These are phyloP conservation scores for Acephala macrosclerotiorum DNA, from an alignment of 2,329 filamentous ascomycete species.

Conservation along the genomic window DNA sequence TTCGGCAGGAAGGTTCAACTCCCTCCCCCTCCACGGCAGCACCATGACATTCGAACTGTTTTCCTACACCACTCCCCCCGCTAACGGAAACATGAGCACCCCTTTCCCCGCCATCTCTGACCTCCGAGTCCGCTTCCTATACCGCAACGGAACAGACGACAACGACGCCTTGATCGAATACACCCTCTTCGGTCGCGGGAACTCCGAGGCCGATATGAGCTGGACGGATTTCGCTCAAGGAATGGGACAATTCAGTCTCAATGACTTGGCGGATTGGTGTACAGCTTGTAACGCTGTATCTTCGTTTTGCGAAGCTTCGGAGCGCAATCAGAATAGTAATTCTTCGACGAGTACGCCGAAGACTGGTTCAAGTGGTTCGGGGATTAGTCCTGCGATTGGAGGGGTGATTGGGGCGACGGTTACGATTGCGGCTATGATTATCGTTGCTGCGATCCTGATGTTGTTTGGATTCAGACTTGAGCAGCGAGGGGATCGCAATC, in stretches of 20 bases:
- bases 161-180: slow-evolving; percentile 43
- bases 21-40: slow-evolving; percentile 72
- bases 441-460: slow-evolving; percentile 24
- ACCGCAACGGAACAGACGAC: slow-evolving; percentile 54
- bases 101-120: slow-evolving; percentile 40
- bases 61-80: slow-evolving; percentile 47
- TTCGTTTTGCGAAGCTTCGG: slow-evolving; percentile 38
- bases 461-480: slow-evolving; percentile 40
- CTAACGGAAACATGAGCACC: slow-evolving; percentile 28
- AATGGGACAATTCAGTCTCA: slow-evolving; percentile 36
- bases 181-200: slow-evolving; percentile 42
- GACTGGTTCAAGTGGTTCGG: slow-evolving; percentile 1
- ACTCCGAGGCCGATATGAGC: slow-evolving; percentile 37
- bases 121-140: slow-evolving; percentile 63
- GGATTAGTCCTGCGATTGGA: slow-evolving; percentile 31
- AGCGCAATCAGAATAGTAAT: slow-evolving; percentile 8
- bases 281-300: slow-evolving; percentile 31
- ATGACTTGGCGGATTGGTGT: slow-evolving; percentile 41
- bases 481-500: slow-evolving; percentile 17
- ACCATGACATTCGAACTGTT: slow-evolving; percentile 77
- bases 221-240: slow-evolving; percentile 40
- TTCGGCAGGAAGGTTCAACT: slow-evolving; percentile 54
- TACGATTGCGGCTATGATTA: slow-evolving; percentile 31
- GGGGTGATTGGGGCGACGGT: slow-evolving; percentile 43
- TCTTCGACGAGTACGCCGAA: neutral